Evolutionary conservation across 2,329 filamentous ascomycete genomes (phyloP), one percentile per base, ranked within the genome.

Genomic region (Alternaria arbusti): DNA sequence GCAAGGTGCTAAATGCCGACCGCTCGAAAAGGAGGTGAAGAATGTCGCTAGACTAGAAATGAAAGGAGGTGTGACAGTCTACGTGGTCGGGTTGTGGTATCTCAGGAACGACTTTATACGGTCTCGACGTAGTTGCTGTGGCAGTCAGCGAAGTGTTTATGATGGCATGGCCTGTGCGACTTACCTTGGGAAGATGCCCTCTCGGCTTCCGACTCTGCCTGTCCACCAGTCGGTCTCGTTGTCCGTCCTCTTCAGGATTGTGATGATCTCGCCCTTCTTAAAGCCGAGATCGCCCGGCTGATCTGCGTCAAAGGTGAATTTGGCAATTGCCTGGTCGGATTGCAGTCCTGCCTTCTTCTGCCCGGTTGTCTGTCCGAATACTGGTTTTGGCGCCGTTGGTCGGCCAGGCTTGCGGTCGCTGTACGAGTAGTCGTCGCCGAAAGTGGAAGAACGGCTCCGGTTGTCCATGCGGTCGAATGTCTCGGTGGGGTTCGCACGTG

Each of bases 151-250:
- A 15, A 6, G 15, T 40, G 3, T 22, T 11, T 2, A 32, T 17
- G n/a, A 1, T 4, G 12, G 5, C n/a, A 47, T 6, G 5, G 20
- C 25, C 22, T 17, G 17, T 23, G 43, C 30, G 20, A 74, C 83
- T 68, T 82, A 88, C 87, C 92, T 96, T 0, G 96, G 96, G 82
- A 99, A 99, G 69, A 97, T 97, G 40, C 96, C 96, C 59, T 94
- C 92, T 71, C 89, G 87, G 69, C 89, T 87, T 28, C 94, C 94
- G 74, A 97, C 90, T 81, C 91, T 90, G 25, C 96, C 96, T 17
- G 95, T 98, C 96, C 95, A 98, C 95, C 95, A 98, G 79, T 98
- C 95, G 61, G 94, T 94, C 62, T 93, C 91, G 72, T 91, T 97
- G 5, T 98, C 93, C 6, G 95, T 98, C 81, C 92, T 91, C 84